Evolutionary conservation across 805 yeast genomes (phyloP), one percentile per base, ranked within the genome.

Genomic region (Candida caryicola): DNA sequence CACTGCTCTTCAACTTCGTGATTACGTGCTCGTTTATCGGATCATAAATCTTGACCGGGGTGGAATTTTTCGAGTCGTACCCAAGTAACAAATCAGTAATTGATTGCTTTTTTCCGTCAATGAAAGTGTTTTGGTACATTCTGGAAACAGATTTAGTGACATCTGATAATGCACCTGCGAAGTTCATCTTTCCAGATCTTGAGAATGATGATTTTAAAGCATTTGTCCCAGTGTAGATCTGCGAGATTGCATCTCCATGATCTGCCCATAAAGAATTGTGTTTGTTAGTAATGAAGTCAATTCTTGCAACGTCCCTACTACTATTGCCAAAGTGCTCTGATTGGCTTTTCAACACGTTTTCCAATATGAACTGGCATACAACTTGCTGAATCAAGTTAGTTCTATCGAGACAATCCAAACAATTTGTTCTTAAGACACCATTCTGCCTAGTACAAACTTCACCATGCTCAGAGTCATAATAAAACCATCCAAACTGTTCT

Each of bases 101-200:
- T n/a, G 79, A 77, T 57, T 93, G 99, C 45, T 89, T 85, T 30
- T 81, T 82, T 51, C 85, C 85, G 62, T 93, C 99, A 52, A 88
- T 90, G 62, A 93, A 93, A 46, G 95, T 91, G 64, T 93, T 93
- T 57, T 93, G 91, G 59, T 93, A 93, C 78, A 93, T 81, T 61
- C 99, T 74, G 29, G 95, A 82, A 6, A 93, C 96, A 0, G 96
- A 87, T 62, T 93, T 93, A 1, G 98, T 89, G 3, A 95, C 96
- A 64, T 93, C 99, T 0, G 96, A 85, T n/a, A 93, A 63, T 0
- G 97, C 96, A 25, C 98, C 97, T 0, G 98, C 98, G 38, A 93
- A 65, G 31, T 91, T 88, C 97, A 90, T 89, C 54, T 90, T 91
- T 17, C 99, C 99, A 19, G 86, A 82, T 56, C 99, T 76, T 1